These are phyloP conservation scores for Spiromastix sp. DNA, from an alignment of 2,329 filamentous ascomycete genomes.

Conservation along the genomic window DNA sequence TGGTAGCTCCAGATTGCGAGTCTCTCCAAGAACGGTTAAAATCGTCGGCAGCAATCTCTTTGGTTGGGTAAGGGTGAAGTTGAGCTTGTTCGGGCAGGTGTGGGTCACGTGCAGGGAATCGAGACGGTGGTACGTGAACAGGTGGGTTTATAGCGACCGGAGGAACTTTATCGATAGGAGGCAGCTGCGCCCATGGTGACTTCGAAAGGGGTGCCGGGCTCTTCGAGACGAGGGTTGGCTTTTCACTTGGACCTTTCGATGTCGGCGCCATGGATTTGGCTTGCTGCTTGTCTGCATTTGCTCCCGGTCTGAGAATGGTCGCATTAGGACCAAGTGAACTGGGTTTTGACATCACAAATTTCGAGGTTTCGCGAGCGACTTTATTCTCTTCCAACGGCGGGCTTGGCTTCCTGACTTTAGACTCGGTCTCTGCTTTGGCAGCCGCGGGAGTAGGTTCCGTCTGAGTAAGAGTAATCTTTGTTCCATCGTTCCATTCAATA, in stretches of 20 bases:
- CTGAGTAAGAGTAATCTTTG: constrained; percentile 50
- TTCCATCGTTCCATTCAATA: constrained; percentile 60
- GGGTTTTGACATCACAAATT: constrained; percentile 24
- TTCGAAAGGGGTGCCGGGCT: constrained; percentile 55
- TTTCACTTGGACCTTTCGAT: constrained; percentile 43
- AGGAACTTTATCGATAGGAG: constrained; percentile 71
- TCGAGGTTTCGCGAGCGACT: constrained; percentile 16
- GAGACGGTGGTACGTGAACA: constrained; percentile 31
- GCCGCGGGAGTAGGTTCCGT: constrained; percentile 20
- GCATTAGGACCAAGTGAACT: constrained; percentile 39
- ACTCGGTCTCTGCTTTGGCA: constrained; percentile 12
- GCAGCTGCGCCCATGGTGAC: constrained; percentile 83
- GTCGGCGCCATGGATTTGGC: constrained; percentile 34
- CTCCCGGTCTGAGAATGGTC: constrained; percentile 39
- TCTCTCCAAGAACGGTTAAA: constrained; percentile 84
- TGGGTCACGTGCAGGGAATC: constrained; percentile 46
- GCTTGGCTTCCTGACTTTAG: constrained; percentile 17
- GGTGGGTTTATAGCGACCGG: constrained; percentile 54
- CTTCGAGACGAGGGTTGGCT: constrained; percentile 38
- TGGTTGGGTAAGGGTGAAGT: constrained; percentile 45
- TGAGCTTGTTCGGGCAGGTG: constrained; percentile 45
- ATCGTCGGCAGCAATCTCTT: constrained; percentile 88
- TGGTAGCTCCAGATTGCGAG: constrained; percentile 43
- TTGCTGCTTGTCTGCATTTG: constrained; percentile 34
- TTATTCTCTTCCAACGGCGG: constrained; percentile 9